These are phyloP conservation scores for Ogataea wickerhamii DNA, from an alignment of 805 yeast species.

Conservation along the genomic window DNA sequence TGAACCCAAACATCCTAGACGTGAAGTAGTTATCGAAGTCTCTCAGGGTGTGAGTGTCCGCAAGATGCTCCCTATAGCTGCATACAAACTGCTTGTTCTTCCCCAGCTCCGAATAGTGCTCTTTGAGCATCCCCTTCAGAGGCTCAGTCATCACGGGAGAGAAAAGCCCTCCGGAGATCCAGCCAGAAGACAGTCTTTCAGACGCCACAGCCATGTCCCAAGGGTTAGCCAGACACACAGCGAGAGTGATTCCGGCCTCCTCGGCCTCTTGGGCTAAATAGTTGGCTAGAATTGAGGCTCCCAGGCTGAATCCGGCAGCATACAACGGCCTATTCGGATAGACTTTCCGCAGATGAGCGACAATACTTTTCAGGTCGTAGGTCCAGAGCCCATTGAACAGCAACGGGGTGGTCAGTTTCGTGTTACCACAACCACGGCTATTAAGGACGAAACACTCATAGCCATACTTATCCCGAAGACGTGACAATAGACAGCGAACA, in stretches of 20 bases:
- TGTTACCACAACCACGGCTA: constrained; percentile 72
- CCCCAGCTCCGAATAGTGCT: constrained; percentile 39
- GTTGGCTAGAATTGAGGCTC: constrained; percentile 68
- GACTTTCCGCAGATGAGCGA: constrained; percentile 44
- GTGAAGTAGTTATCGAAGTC: constrained; percentile 69
- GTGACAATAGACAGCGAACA: constrained; percentile 54
- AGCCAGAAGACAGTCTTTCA: constrained; percentile 37
- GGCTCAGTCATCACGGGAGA: constrained; percentile 49
- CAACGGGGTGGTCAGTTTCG: constrained; percentile 63
- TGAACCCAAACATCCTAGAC: constrained; percentile 62
- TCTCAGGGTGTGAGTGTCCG: constrained; percentile 31
- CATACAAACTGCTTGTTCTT: constrained; percentile 26
- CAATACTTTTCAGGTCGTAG: constrained; percentile 58
- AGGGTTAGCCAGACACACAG: constrained; percentile 60
- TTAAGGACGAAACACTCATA: constrained; percentile 71
- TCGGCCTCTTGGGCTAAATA: constrained; percentile 65
- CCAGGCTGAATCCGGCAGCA: constrained; percentile 77
- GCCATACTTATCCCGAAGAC: constrained; percentile 30
- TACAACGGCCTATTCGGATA: constrained; percentile 65
- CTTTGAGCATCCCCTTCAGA: constrained; percentile 39
- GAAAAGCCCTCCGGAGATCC: constrained; percentile 45
- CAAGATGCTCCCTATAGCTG: constrained; percentile 18
- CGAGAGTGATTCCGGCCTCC: constrained; percentile 46
- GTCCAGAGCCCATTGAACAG: constrained; percentile 72
- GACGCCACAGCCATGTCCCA: constrained; percentile 66